Percentiles rank a stretch among this genome's conserved stretches.
These are phyloP conservation scores for Aureobasidium sp. DNA, from an alignment of 2,329 filamentous ascomycete genomes.

Conservation along the genomic window DNA sequence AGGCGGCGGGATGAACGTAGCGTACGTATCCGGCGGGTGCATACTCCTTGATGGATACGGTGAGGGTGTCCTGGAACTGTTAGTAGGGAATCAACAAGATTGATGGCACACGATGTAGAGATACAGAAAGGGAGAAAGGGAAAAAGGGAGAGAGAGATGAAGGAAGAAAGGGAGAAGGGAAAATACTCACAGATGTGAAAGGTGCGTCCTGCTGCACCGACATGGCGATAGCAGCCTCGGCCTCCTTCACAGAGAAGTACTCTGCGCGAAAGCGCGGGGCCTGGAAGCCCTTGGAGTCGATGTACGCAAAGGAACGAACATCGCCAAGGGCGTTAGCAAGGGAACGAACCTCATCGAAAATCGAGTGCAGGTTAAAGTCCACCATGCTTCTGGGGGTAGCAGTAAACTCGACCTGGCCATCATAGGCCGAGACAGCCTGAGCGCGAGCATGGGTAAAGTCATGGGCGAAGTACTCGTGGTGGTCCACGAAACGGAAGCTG, in stretches of 20 bases:
- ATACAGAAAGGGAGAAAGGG: background rate
- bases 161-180: too few species aligned
- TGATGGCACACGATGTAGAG: background rate
- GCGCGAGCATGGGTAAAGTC: background rate
- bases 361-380: constrained; percentile 17
- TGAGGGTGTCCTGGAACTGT: constrained; percentile 1
- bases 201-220: background rate
- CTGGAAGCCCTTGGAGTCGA: constrained; percentile 14
- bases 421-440: constrained; percentile 18
- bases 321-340: constrained; percentile 22
- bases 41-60: background rate
- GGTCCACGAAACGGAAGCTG: constrained; percentile 17
- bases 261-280: constrained; percentile 25
- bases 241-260: constrained; percentile 22
- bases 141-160: too few species aligned
- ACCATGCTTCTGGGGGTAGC: constrained; percentile 15
- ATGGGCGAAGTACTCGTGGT: constrained; percentile 7
- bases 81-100: background rate
- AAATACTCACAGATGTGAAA: background rate
- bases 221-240: constrained; percentile 15
- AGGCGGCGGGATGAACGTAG: background rate
- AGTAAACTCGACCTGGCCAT: constrained; percentile 26
- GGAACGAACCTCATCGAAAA: constrained; percentile 15
- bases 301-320: constrained; percentile 20
- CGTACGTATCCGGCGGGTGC: background rate